Conservation (phyloP, 2,329 filamentous ascomycete genomes). For the Balansia obtecta region DNA sequence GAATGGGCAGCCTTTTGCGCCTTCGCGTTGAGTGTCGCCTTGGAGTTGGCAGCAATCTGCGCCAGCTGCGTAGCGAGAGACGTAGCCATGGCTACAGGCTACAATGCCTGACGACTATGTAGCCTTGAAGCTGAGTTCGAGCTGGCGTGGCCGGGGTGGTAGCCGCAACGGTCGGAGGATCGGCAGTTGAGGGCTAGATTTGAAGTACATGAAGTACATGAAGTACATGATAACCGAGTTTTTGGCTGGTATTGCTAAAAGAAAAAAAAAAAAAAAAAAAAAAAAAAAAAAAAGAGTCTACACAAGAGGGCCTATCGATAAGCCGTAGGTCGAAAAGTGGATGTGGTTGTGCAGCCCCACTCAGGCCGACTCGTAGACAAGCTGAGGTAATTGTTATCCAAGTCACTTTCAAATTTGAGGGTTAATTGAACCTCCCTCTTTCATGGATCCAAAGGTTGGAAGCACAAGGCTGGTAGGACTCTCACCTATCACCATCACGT, state of each 20-base stretch:
- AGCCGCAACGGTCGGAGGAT: not conserved
- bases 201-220: too few relatives aligned
- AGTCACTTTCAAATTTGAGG: too few relatives aligned
- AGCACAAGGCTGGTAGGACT: not conserved
- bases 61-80: conserved; percentile 89
- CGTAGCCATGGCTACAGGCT: conserved; percentile 58
- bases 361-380: too few relatives aligned
- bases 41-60: conserved; percentile 80
- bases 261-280: conserved; percentile 8
- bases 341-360: too few relatives aligned
- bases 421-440: too few relatives aligned
- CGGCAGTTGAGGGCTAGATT: not conserved
- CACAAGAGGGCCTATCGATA: not conserved
- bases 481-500: too few relatives aligned
- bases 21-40: conserved; percentile 82
- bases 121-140: conserved; percentile 4
- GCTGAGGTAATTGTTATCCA: too few relatives aligned
- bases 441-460: not conserved
- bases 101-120: conserved; percentile 11
- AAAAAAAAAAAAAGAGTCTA: not conserved
- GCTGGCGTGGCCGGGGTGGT: not conserved
- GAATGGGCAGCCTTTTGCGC: conserved; percentile 85
- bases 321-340: too few relatives aligned
- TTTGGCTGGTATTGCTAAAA: conserved; percentile 9
- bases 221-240: not conserved